Base-by-base conservation (phyloP, 129 eudicot genomes). In the Heracleum sosnowskyi region DNA sequence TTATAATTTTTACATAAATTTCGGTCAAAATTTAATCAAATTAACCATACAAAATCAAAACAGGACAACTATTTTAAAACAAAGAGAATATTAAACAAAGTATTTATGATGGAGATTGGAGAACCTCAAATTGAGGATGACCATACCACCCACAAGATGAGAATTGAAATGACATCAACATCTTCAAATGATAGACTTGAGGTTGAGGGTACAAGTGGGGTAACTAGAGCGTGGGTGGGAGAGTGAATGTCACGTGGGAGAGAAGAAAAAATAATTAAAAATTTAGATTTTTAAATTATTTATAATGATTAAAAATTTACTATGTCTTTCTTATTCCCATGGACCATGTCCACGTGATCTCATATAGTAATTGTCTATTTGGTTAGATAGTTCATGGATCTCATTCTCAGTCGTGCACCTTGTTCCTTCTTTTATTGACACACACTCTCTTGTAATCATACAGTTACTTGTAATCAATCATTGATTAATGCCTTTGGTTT, bases 171-270 rank as follows among this genome's bases (percentile, higher is more conserved):
- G 18, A 46, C 18, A 17, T 76, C n/a, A 17, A 17, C 42, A 74
- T 22, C 35, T 51, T 45, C 10, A 34, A 42, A 40, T 10, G 28
- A 41, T 70, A 36, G 75, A 41, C 33, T 18, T 22, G 46, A 46
- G 46, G 47, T 18, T 22, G 46, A 46, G 46, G 49, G 40, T 63
- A 17, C 71, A 37, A 11, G 26, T 63, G 53, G 75, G n/a, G 33
- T 37, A 9, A 2, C 51, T 37, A 36, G 39, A 11, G 22, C 33
- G 51, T 69, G 69, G 78, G 47, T 20, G 12, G 34, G 76, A 44
- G 76, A 62, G 82, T 60, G 84, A 77, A 84, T 72, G 34, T 84
- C 87, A 84, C 87, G 87, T 84, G 87, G 81, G 79, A 53, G 69
- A 2, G 79, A 68, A 33, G 76, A 76, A 57, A 70, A 79, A 39